A percentile compares a stretch with the other conserved stretches of the same genome.
phyloP scores from a whole-genome alignment of 768 basidiomycete genomes.

The Trametes coccinea region DNA sequence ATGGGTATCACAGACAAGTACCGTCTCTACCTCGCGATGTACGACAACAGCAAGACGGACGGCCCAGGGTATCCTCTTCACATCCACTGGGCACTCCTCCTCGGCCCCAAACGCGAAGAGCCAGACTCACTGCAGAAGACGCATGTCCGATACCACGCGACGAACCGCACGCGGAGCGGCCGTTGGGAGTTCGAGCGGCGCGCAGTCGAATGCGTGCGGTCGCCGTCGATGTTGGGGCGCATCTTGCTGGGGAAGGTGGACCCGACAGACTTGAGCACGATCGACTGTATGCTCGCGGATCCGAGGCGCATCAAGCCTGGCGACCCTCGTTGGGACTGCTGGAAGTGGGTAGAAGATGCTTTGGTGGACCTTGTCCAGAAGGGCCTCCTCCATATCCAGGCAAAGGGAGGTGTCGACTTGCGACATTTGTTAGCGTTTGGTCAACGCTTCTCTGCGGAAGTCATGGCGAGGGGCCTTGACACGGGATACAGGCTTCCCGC shows the following conservation, averaged over 20 bases:
- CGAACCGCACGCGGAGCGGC: conserved; percentile 11
- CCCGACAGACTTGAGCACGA: not conserved
- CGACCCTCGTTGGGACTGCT: conserved; percentile 17
- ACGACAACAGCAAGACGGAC: conserved; percentile 8
- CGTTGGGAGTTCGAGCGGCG: conserved; percentile 18
- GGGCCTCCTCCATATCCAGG: conserved; percentile 1
- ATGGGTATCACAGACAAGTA: conserved; percentile 14
- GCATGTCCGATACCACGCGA: conserved; percentile 16
- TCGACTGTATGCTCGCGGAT: conserved; percentile 8
- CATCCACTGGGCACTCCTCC: conserved; percentile 20
- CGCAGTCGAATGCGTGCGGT: conserved; percentile 17
- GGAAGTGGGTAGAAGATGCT: conserved; percentile 18
- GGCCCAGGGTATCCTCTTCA: not conserved
- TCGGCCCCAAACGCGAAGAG: conserved; percentile 17
- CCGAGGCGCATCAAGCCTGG: not conserved
- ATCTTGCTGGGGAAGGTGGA: conserved; percentile 16
- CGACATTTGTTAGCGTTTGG: conserved; percentile 10
- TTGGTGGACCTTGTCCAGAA: conserved; percentile 3
- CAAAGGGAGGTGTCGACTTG: not conserved
- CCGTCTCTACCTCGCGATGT: conserved; percentile 19
- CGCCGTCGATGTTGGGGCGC: conserved; percentile 20
- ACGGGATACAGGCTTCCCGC: conserved; percentile 9
- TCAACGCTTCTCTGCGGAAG: conserved; percentile 3
- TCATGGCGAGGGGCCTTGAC: conserved; percentile 1
- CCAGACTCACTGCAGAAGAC: conserved; percentile 5